Base-by-base conservation (phyloP, 805 yeast genomes). In the Nakazawaea peltata region DNA sequence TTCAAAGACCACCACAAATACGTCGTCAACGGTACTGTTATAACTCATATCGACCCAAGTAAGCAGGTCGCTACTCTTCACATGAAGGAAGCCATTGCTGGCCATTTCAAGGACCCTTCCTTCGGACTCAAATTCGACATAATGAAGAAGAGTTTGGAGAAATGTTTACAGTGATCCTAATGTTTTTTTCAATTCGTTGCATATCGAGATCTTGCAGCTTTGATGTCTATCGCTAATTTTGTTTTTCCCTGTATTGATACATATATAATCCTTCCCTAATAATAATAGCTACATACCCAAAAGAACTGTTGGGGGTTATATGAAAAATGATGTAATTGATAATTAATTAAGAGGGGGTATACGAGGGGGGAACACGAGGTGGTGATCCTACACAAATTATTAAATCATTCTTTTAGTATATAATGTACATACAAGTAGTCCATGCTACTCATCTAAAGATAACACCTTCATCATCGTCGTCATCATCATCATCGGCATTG, bases 1-100 rank as follows among this genome's bases (percentile, higher is more conserved):
- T 92, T 92, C 61, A 81, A 81, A 55, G 97, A 92, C 59, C 98
- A 92, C 53, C 88, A 82, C 59, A 92, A 92, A 59, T 40, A 56
- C 90, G 26, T 81, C 88, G 29, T 79, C 79, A 46, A 66, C 73
- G 37, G 97, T 95, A 16, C 67, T 71, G 41, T 74, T 30, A 69
- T 90, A 14, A 83, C 94, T 19, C 86, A 86, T 48, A 78, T 90
- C 34, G 83, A 88, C 3, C 88, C 92, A 26, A 69, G 72, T 39
- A 74, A 85, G 50, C 73, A 74, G 37, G 77, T 82, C 36, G 77
- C 75, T 52, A 80, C 90, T 2, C 74, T 72, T 44, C 77, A 80
- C 24, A 50, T 74, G 37, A 61, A 63, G 15, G 66, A 66, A 33
- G 65, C 69, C 8, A 44, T 77, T 50, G 65, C 62, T 40, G 54